A percentile compares a stretch with the other conserved stretches of the same genome.
These are phyloP conservation scores for Lepraria neglecta DNA, from an alignment of 495 filamentous ascomycete species.

Conservation along the genomic window DNA sequence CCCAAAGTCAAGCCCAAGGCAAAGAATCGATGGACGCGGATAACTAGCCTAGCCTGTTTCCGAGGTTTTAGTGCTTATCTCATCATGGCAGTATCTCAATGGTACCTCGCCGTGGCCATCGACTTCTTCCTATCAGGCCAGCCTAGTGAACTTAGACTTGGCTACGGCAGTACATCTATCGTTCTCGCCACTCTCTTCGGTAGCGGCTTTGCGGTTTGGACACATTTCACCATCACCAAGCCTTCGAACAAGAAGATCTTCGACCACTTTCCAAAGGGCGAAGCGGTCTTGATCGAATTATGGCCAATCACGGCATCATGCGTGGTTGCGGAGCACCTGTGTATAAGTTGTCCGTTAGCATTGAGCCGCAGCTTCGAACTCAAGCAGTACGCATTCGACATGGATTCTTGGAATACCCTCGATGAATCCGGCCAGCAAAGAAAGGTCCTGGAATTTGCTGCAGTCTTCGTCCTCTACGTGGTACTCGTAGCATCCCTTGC, in stretches of 20 bases:
- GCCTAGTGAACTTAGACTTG: constrained; percentile 23
- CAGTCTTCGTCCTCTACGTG: constrained; percentile 22
- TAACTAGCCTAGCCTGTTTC: constrained; percentile 22
- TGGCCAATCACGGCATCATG: constrained; percentile 24
- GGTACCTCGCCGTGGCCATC: constrained; percentile 22
- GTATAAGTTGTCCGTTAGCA: constrained; percentile 22
- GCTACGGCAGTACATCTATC: constrained; percentile 27
- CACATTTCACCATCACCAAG: constrained; percentile 26
- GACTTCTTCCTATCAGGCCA: constrained; percentile 29
- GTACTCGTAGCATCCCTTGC: constrained; percentile 18
- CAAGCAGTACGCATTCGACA: constrained; percentile 22
- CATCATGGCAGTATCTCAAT: constrained; percentile 24
- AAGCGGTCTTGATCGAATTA: constrained; percentile 21
- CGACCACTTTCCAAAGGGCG: constrained; percentile 27
- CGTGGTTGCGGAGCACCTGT: constrained; percentile 22
- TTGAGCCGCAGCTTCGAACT: constrained; percentile 22
- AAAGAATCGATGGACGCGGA: constrained; percentile 10
- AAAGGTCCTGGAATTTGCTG: constrained; percentile 19
- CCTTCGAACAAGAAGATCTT: constrained; percentile 20
- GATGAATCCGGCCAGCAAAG: constrained; percentile 8
- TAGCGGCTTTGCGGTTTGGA: constrained; percentile 23
- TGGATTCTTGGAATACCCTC: constrained; percentile 24
- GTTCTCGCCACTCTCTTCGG: constrained; percentile 24
- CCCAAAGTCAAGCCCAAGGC: background rate
- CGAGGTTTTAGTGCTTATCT: constrained; percentile 24